Base-by-base conservation (phyloP, 805 yeast genomes). In the Yamadazyma sp. region DNA sequence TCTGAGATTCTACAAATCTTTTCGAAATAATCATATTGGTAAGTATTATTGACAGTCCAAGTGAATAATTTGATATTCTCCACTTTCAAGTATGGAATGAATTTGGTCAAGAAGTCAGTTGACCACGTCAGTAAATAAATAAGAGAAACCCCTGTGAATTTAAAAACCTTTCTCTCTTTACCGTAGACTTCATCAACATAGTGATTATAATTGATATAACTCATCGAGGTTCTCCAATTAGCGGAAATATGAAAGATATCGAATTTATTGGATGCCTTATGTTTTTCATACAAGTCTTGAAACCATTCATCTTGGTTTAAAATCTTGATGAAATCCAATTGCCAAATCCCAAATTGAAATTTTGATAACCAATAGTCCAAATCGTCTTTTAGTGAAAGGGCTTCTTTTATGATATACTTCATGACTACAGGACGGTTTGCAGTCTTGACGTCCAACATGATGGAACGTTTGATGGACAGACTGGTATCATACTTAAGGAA, bases 271-370 rank as follows among this genome's bases (percentile, higher is more conserved):
- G 28, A 18, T 7, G 36, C 23, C 7, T 35, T 26, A 18, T 43
- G 20, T 3, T 30, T 31, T 4, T 43, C 41, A 32, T 59, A 55
- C 11, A 50, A 36, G 8, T 47, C 33, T 40, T 55, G 62, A 43
- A 66, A 65, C 37, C 45, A 59, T 1, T 49, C 53, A 27, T 65
- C 64, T 40, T 67, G 71, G 45, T 67, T 67, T 40, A 65, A 37
- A 45, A 52, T 65, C 42, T 64, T 61, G 29, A 65, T 40, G 33
- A 62, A 55, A 23, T 57, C 52, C 36, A 67, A 48, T 40, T 61
- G 60, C 73, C 73, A 67, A 15, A 66, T 44, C 4, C 72, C 73
- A 35, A 65, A 52, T 40, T 61, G 66, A 19, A 67, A 43, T 16
- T 58, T 54, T 17, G 57, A 54, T 20, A 49, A 54, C 73, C 72